These are phyloP conservation scores for Alternaria rosae DNA, from an alignment of 2,329 filamentous ascomycete species.

Conservation along the genomic window DNA sequence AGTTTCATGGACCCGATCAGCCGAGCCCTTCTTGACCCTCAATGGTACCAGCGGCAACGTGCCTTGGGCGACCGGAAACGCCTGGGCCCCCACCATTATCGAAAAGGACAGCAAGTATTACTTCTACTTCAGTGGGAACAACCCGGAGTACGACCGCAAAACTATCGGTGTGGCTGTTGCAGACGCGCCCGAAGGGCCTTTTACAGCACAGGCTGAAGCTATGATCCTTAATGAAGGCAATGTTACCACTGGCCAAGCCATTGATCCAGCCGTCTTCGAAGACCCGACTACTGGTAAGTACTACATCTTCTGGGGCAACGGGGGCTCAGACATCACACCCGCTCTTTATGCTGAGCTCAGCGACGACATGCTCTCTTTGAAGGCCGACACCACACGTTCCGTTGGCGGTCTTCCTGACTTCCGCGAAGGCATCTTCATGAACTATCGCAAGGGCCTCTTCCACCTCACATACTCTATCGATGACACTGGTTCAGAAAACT, in stretches of 20 bases:
- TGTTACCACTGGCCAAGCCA: slow-evolving; percentile 33
- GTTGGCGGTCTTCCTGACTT: slow-evolving; percentile 31
- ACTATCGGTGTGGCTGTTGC: slow-evolving; percentile 40
- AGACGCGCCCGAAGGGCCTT: slow-evolving; percentile 30
- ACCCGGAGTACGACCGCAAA: slow-evolving; percentile 35
- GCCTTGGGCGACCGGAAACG: slow-evolving; percentile 37
- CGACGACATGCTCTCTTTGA: slow-evolving; percentile 34
- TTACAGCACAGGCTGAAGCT: slow-evolving; percentile 33
- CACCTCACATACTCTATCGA: slow-evolving; percentile 41
- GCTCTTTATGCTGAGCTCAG: slow-evolving; percentile 31
- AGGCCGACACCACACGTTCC: slow-evolving; percentile 16
- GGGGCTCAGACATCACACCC: slow-evolving; percentile 1
- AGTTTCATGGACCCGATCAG: slow-evolving; percentile 33
- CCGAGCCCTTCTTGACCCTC: slow-evolving; percentile 33
- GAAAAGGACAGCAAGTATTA: slow-evolving; percentile 32
- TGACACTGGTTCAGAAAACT: slow-evolving; percentile 37
- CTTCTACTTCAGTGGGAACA: slow-evolving; percentile 41
- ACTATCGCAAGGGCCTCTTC: slow-evolving; percentile 34
- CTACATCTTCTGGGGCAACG: slow-evolving; percentile 42
- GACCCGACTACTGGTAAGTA: slow-evolving; percentile 36
- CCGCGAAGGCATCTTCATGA: slow-evolving; percentile 37
- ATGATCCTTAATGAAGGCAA: slow-evolving; percentile 39
- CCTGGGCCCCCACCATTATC: slow-evolving; percentile 41
- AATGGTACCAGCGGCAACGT: slow-evolving; percentile 39
- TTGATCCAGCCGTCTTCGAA: slow-evolving; percentile 34